Evolutionary conservation across 768 basidiomycete species (phyloP).

Genomic region (Termitomyces sp.): DNA sequence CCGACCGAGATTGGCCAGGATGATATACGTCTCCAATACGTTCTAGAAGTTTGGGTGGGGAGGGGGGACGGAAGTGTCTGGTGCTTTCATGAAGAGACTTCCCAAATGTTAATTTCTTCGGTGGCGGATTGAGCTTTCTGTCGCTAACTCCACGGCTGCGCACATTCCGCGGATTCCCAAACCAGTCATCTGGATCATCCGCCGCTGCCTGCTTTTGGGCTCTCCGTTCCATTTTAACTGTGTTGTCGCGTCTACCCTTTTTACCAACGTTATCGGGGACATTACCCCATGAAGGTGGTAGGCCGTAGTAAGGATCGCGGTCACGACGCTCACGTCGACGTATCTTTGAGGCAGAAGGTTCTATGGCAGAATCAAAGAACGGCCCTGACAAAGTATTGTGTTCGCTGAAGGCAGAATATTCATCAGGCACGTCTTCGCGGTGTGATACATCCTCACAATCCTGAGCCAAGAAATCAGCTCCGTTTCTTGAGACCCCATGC

Average conservation of each 20-base stretch:
- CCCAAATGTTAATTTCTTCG: slow-evolving; percentile 33
- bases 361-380: slow-evolving; percentile 44
- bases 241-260: slow-evolving; percentile 57
- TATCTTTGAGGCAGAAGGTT: slow-evolving; percentile 20
- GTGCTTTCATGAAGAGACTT: slow-evolving; percentile 25
- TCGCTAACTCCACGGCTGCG: slow-evolving; percentile 10
- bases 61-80: slow-evolving; percentile 16
- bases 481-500: neutral
- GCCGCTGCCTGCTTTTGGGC: slow-evolving; percentile 36
- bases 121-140: slow-evolving; percentile 4
- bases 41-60: slow-evolving; percentile 27
- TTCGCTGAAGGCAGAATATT: slow-evolving; percentile 63
- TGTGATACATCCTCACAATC: slow-evolving; percentile 51
- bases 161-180: slow-evolving; percentile 29
- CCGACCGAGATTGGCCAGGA: slow-evolving; percentile 8
- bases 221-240: slow-evolving; percentile 47
- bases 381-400: slow-evolving; percentile 61
- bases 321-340: slow-evolving; percentile 33
- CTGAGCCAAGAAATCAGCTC: slow-evolving; percentile 26
- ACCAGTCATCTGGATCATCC: slow-evolving; percentile 66
- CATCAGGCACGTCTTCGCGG: slow-evolving; percentile 35
- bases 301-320: slow-evolving; percentile 33
- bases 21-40: slow-evolving; percentile 13
- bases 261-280: slow-evolving; percentile 60
- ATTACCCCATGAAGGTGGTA: slow-evolving; percentile 41